Base-by-base conservation (phyloP, 805 yeast genomes). In the Starmera dryadoides region DNA sequence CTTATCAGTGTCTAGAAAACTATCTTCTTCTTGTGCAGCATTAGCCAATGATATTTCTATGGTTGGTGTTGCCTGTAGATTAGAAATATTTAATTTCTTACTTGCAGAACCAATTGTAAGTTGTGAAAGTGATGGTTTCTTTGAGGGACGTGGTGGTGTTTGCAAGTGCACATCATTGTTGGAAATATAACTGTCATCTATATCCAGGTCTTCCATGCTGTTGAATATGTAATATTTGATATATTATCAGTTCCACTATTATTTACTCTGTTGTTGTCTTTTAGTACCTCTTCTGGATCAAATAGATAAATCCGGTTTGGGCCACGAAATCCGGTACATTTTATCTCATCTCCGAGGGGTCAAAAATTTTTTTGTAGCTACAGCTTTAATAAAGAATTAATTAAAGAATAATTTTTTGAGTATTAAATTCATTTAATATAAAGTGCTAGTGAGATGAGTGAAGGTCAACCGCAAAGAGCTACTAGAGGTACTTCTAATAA, bases 21-120 rank as follows among this genome's bases (percentile, higher is more conserved):
- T 20, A 35, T 38, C 37, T 18, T 46, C 45, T 17, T 38, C 44
- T 10, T 45, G 38, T 3, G 34, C 29, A 11, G 38, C 48, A 22
- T 44, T 52, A 23, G 46, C 48, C 16, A 48, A 38, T 2, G 62
- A 55, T 3, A 61, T 45, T 20, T 56, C 64, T 1, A 66, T 63
- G 0, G 68, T 62, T 2, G 64, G 53, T 26, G 50, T 60, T 17
- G 61, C 55, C 34, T 52, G 56, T 11, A 55, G 23, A 11, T 46
- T 52, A 4, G 54, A 42, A 9, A 53, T 33, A 18, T 11, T 10
- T 12, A 37, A 3, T 42, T 43, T 39, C 36, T 42, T 40, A 19
- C 40, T 44, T 17, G 37, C 32, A 11, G 51, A 37, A 11, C 49
- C 45, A 4, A 46, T 22, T 2, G 55, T 44, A 11, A 48, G 40